Base-by-base conservation (phyloP, 192 early-diverging fungal species). In the Tieghemiomyces parasiticus region DNA sequence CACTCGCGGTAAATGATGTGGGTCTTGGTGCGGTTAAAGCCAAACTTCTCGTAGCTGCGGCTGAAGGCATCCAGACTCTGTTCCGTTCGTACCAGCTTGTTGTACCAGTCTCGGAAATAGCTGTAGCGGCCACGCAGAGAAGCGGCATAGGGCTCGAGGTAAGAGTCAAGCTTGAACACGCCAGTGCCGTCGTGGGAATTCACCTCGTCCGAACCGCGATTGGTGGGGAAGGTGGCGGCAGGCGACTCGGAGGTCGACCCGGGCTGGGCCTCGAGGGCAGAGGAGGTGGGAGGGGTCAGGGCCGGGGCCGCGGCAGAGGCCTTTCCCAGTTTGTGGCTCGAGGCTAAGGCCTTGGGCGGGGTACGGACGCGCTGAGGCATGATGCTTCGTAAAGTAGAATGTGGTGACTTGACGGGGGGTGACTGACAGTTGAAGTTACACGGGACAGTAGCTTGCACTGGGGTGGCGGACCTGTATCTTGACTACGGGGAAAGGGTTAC, bases 1-100 rank as follows among this genome's bases (percentile, higher is more conserved):
- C 93, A 97, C 71, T 97, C 95, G n/a, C 89, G 75, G 72, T 95
- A 97, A 4, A 75, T 61, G 51, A 93, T 84, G 25, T 74, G 78
- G 3, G 65, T 52, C 6, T 68, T 65, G n/a, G 70, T 70, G 24
- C 87, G 74, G 60, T 85, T 80, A 63, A 97, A 86, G 0, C 95
- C 95, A 65, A 85, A 85, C 28, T 65, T 58, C 60, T 93, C 84
- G 63, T 88, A 92, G 26, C 84, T 85, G 22, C 82, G 79, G 22
- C 89, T 79, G 68, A 91, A 97, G 46, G 74, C 74, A 61, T 92
- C 92, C 54, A 87, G 84, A 32, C 93, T 86, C 46, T 88, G 88
- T 66, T 88, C 85, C 55, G 70, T 60, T 13, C 67, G 32, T 20
- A 85, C 78, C 42, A 94, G 91, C 19, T 61, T 76, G 10, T 83